Base-by-base conservation (phyloP, 805 yeast genomes). In the Cyberlindnera maritima region DNA sequence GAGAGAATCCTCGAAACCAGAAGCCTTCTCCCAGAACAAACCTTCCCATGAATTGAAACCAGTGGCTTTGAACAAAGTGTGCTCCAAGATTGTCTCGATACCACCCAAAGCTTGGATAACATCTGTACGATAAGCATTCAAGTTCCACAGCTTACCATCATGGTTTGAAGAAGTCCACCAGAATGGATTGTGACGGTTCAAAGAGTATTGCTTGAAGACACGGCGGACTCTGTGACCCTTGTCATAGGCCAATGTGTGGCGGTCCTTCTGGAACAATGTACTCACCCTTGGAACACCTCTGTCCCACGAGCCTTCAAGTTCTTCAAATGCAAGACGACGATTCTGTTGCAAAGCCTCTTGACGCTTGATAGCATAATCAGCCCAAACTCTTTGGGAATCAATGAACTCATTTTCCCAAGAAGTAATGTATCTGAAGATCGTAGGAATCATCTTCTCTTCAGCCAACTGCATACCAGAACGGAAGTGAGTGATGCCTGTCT, bases 1-100 rank as follows among this genome's bases (percentile, higher is more conserved):
- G 78, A 94, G 77, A 0, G 96, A 86, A 59, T 94, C 99, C 65
- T 94, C 99, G 63, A 91, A 94, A 0, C 99, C 99, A 23, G 96
- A 83, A 0, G 96, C 96, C 63, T 91, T 91, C 62, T 94, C 99
- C 99, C 99, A 94, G 66, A 94, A 94, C 21, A 94, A 71, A 4
- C 99, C 98, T 69, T 94, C 99, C 99, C 99, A 94, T 9, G 95
- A 87, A 56, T 87, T 96, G 61, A 94, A 94, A 0, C 99, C 99
- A 1, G 99, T 94, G 12, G 96, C 99, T 62, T 87, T 89, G 72
- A 94, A 94, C 39, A 94, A 67, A 0, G 98, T 90, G 59, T 94
- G 99, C 60, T 92, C 98, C 50, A 94, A 66, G 61, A 94, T 94
- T 0, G 98, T 89, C 59, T 92, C 97, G 48, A 94, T 87, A 42